Evolutionary conservation across 495 filamentous ascomycete genomes (phyloP).

Genomic region (Neurospora sp.): DNA sequence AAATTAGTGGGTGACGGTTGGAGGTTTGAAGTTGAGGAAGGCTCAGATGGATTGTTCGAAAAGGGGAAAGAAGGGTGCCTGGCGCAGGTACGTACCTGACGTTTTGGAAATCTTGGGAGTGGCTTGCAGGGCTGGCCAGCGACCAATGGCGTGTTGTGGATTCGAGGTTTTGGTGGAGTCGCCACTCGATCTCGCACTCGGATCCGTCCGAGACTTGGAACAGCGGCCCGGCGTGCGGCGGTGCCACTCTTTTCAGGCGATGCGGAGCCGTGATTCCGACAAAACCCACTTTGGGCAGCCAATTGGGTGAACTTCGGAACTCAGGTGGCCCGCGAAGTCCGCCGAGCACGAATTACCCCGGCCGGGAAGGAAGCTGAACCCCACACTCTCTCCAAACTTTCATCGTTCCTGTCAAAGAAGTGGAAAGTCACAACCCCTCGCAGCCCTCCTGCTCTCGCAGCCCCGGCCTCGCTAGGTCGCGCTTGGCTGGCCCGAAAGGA

Average conservation of each 20-base stretch:
- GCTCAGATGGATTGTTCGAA: neutral
- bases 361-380: neutral
- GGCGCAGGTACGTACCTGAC: neutral
- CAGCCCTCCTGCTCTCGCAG: neutral
- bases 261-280: conserved; percentile 27
- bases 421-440: neutral
- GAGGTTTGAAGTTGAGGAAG: neutral
- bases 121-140: neutral
- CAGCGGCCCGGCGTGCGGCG: conserved; percentile 23
- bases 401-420: neutral
- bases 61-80: neutral
- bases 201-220: conserved; percentile 20
- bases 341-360: neutral
- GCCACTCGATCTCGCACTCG: neutral
- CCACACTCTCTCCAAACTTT: neutral
- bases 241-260: conserved; percentile 25
- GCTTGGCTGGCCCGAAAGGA: neutral
- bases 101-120: neutral
- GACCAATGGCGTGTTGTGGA: neutral
- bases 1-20: neutral
- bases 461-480: neutral
- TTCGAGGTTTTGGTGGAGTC: neutral
- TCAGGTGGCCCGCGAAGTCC: neutral
- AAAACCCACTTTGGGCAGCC: neutral
- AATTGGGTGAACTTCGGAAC: neutral